Percentiles rank a stretch among this genome's conserved stretches.
phyloP scores from a whole-genome alignment of 805 yeast genomes.

The Wickerhamiella sorbophila region DNA sequence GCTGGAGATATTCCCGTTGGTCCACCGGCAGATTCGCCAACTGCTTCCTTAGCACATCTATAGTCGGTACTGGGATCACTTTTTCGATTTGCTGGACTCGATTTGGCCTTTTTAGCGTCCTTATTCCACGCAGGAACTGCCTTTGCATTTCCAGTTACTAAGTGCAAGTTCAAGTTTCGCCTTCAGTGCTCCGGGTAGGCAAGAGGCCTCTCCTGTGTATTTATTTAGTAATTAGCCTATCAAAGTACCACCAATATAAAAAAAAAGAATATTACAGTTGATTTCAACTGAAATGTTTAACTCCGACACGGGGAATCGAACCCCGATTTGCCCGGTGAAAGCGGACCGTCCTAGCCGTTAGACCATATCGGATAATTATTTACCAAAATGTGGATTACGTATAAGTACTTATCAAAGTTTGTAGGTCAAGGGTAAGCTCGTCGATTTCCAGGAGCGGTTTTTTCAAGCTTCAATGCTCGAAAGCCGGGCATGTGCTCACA shows the following conservation, averaged over 20 bases:
- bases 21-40: constrained; percentile 9
- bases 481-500: no score
- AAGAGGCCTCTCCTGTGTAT: no score
- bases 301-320: constrained; percentile 21
- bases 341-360: constrained; percentile 22
- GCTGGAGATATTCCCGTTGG: constrained; percentile 8
- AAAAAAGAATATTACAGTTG: no score
- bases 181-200: not conserved
- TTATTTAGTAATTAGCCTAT: not conserved
- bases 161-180: not conserved
- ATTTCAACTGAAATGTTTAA: no score
- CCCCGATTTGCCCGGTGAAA: constrained; percentile 22
- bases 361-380: constrained; percentile 15
- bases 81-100: constrained; percentile 1
- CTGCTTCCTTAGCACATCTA: constrained; percentile 6
- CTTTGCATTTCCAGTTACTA: not conserved
- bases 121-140: not conserved
- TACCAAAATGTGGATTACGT: no score
- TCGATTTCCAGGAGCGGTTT: no score
- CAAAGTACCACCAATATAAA: not conserved
- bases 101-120: constrained; percentile 2
- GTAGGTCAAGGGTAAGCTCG: no score
- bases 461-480: no score
- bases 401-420: no score
- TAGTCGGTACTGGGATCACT: constrained; percentile 3